phyloP scores from a whole-genome alignment of 768 basidiomycete species.

The Kwoniella sp. region DNA sequence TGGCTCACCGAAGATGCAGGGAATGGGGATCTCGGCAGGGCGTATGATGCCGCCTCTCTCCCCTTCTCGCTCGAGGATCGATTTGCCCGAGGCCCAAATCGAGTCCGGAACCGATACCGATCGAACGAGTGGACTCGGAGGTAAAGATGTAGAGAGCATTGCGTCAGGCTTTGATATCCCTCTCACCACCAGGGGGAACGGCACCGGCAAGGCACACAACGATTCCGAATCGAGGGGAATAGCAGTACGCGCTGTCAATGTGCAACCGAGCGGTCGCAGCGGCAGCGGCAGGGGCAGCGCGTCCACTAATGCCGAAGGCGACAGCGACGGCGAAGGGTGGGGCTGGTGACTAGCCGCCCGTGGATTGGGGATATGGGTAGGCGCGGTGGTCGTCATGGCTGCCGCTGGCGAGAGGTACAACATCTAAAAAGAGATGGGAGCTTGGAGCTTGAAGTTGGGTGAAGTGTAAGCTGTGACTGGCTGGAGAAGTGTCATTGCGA shows the following conservation, averaged over 20 bases:
- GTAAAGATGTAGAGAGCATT: too few species aligned
- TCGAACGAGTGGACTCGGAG: too few species aligned
- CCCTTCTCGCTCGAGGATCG: not conserved
- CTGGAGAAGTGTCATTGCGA: too few species aligned
- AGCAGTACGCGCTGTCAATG: not conserved
- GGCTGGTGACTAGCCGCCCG: constrained; percentile 24
- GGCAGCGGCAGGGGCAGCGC: not conserved
- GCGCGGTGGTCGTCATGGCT: constrained; percentile 21
- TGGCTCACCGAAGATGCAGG: not conserved
- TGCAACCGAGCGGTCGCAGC: not conserved
- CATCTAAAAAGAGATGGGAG: constrained; percentile 3
- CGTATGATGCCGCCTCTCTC: not conserved
- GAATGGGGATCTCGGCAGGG: too few species aligned
- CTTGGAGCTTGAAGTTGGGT: too few species aligned
- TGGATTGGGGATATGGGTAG: constrained; percentile 17
- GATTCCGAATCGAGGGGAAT: not conserved
- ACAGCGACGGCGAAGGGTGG: constrained; percentile 6
- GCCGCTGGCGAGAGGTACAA: constrained; percentile 15
- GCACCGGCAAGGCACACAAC: too few species aligned
- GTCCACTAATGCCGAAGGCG: not conserved
- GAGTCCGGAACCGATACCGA: not conserved
- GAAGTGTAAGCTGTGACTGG: too few species aligned
- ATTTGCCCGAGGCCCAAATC: not conserved
- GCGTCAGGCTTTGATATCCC: too few species aligned
- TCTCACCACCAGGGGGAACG: too few species aligned